Percentiles rank a stretch among this genome's conserved stretches.
Conservation (phyloP, 805 yeast species). For the Cyberlindnera bimundalis region DNA sequence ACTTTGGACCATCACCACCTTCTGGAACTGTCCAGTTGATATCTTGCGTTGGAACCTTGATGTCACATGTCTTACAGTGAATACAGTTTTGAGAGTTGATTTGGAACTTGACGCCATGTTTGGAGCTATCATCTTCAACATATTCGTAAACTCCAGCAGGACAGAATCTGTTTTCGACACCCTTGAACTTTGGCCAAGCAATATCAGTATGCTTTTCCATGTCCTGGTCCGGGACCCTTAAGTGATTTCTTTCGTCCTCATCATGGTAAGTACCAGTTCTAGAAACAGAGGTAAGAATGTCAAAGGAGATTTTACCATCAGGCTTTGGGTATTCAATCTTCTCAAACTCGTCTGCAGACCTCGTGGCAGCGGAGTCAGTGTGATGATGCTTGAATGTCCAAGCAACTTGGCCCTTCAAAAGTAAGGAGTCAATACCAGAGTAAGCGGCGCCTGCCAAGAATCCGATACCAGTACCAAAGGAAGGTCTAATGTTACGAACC, state of each 20-base stretch:
- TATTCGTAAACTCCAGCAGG: slow-evolving; percentile 99
- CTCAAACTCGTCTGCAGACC: slow-evolving; percentile 57
- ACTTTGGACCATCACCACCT: slow-evolving; percentile 98
- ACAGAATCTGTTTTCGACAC: slow-evolving; percentile 89
- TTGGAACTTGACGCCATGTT: slow-evolving; percentile 74
- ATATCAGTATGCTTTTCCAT: slow-evolving; percentile 60
- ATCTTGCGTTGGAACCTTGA: slow-evolving; percentile 92
- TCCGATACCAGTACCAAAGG: slow-evolving; percentile 77
- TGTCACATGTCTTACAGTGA: slow-evolving; percentile 98
- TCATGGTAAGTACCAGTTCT: slow-evolving; percentile 96
- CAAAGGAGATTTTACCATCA: slow-evolving; percentile 90
- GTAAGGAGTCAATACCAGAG: slow-evolving; percentile 78
- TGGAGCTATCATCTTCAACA: slow-evolving; percentile 54
- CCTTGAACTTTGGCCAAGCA: slow-evolving; percentile 74
- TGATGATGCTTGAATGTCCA: slow-evolving; percentile 75
- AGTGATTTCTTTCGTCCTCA: slow-evolving; percentile 89
- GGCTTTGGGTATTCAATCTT: slow-evolving; percentile 94
- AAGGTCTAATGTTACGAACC: slow-evolving; percentile 90
- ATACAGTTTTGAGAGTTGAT: slow-evolving; percentile 97
- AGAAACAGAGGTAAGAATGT: slow-evolving; percentile 88
- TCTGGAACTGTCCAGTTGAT: slow-evolving; percentile 97
- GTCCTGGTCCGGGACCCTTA: slow-evolving; percentile 65
- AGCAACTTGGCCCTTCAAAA: slow-evolving; percentile 77
- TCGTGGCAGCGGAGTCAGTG: slow-evolving; percentile 72
- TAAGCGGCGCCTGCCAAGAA: slow-evolving; percentile 76